These are phyloP conservation scores for Lenzites betulinus DNA, from an alignment of 768 basidiomycete species.

Conservation along the genomic window DNA sequence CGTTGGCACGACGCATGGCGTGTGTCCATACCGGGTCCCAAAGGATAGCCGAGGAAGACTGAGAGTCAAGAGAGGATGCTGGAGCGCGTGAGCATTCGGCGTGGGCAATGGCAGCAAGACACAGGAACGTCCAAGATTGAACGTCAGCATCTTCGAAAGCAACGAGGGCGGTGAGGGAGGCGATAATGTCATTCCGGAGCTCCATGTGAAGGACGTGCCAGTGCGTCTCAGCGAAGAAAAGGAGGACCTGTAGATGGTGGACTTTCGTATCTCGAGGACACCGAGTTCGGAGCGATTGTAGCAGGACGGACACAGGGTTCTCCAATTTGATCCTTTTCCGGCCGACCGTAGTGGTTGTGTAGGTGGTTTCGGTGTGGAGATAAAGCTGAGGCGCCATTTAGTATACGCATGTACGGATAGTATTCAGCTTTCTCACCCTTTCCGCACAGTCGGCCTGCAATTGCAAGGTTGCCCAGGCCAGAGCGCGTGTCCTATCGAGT, in stretches of 20 bases:
- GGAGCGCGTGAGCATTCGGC: slow-evolving; percentile 35
- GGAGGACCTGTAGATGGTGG: slow-evolving; percentile 70
- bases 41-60: slow-evolving; percentile 34
- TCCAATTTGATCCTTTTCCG: slow-evolving; percentile 58
- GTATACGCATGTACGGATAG: not conserved
- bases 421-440: slow-evolving; percentile 46
- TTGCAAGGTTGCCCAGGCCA: slow-evolving; percentile 79
- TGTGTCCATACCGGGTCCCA: slow-evolving; percentile 88
- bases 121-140: slow-evolving; percentile 87
- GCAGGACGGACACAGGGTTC: slow-evolving; percentile 59
- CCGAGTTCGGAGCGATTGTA: slow-evolving; percentile 48
- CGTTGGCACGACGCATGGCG: slow-evolving; percentile 71
- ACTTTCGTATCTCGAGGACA: slow-evolving; percentile 39
- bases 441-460: slow-evolving; percentile 78
- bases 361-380: slow-evolving; percentile 57
- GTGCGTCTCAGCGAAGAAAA: slow-evolving; percentile 84
- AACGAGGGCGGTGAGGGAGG: slow-evolving; percentile 59
- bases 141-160: slow-evolving; percentile 61
- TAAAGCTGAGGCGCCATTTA: slow-evolving; percentile 50
- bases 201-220: slow-evolving; percentile 63
- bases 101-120: slow-evolving; percentile 70
- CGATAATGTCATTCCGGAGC: slow-evolving; percentile 58
- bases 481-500: slow-evolving; percentile 68
- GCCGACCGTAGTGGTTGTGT: slow-evolving; percentile 40
- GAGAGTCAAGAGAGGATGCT: not conserved